A percentile compares a stretch with the other conserved stretches of the same genome.
phyloP scores from a whole-genome alignment of 495 filamentous ascomycete genomes.

The Parmelia sp. region DNA sequence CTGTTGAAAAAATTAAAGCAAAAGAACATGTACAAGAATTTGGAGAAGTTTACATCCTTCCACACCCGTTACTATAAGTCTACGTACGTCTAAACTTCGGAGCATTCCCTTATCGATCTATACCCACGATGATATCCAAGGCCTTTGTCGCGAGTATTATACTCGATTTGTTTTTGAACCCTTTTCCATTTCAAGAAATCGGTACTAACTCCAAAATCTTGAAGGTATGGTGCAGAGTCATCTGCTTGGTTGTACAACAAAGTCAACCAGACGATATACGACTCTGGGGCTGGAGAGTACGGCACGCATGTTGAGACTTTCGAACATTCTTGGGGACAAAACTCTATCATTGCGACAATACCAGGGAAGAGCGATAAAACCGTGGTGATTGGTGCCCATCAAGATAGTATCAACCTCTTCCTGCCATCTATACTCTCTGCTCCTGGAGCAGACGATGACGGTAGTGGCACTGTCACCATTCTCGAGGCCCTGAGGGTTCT shows the following conservation, averaged over 20 bases:
- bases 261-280: constrained; percentile 63
- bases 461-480: constrained; percentile 71
- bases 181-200: too few relatives aligned
- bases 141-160: too few relatives aligned
- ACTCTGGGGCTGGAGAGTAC: constrained; percentile 54
- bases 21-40: constrained; percentile 67
- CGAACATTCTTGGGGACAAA: constrained; percentile 80
- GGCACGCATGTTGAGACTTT: constrained; percentile 69
- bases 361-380: constrained; percentile 82
- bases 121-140: too few relatives aligned
- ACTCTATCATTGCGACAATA: constrained; percentile 86
- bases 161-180: too few relatives aligned
- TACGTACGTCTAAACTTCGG: constrained; percentile 36
- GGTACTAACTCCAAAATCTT: too few relatives aligned
- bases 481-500: constrained; percentile 63
- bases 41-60: constrained; percentile 73
- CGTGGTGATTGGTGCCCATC: constrained; percentile 68
- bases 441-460: constrained; percentile 71
- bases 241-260: constrained; percentile 78
- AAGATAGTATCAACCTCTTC: constrained; percentile 86
- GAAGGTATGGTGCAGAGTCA: constrained; percentile 60
- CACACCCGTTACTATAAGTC: constrained; percentile 91
- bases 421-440: constrained; percentile 75
- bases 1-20: constrained; percentile 65
- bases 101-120: too few relatives aligned